A percentile compares a stretch with the other conserved stretches of the same genome.
These are phyloP conservation scores for Auricularia auricula-judae DNA, from an alignment of 768 basidiomycete genomes.

Conservation along the genomic window DNA sequence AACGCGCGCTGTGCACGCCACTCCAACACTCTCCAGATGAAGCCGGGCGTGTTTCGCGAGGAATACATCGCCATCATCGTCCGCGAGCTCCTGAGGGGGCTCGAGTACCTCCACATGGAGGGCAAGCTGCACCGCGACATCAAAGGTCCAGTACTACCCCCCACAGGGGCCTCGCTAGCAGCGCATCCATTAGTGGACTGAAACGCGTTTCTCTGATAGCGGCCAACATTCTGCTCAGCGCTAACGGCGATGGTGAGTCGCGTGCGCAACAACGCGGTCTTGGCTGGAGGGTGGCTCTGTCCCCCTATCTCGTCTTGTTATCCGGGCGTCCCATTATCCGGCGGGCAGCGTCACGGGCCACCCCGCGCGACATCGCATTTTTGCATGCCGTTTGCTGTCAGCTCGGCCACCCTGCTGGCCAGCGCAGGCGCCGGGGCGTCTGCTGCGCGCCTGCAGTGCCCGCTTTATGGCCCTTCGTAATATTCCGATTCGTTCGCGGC, in stretches of 20 bases:
- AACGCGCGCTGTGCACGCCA: background rate
- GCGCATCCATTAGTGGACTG: background rate
- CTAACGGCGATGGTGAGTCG: conserved; percentile 56
- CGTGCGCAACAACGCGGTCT: background rate
- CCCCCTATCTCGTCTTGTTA: background rate
- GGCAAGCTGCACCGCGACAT: conserved; percentile 99
- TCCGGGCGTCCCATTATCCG: no score
- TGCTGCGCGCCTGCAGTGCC: no score
- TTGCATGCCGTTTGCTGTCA: no score
- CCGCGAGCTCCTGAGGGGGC: conserved; percentile 79
- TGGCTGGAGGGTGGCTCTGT: background rate
- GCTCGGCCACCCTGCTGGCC: no score
- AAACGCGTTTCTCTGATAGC: conserved; percentile 34
- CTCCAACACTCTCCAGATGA: conserved; percentile 54
- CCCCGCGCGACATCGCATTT: no score
- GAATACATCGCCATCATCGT: conserved; percentile 98
- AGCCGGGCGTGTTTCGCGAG: conserved; percentile 94
- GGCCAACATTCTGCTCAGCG: conserved; percentile 87
- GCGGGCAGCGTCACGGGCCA: no score
- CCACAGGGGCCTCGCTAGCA: conserved; percentile 3
- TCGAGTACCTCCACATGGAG: conserved; percentile 93
- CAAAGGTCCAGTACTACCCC: conserved; percentile 54
- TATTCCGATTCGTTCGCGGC: no score
- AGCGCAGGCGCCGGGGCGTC: no score
- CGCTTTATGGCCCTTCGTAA: no score